These are phyloP conservation scores for Pseudovirgaria hyperparasitica DNA, from an alignment of 2,329 filamentous ascomycete species.

Conservation along the genomic window DNA sequence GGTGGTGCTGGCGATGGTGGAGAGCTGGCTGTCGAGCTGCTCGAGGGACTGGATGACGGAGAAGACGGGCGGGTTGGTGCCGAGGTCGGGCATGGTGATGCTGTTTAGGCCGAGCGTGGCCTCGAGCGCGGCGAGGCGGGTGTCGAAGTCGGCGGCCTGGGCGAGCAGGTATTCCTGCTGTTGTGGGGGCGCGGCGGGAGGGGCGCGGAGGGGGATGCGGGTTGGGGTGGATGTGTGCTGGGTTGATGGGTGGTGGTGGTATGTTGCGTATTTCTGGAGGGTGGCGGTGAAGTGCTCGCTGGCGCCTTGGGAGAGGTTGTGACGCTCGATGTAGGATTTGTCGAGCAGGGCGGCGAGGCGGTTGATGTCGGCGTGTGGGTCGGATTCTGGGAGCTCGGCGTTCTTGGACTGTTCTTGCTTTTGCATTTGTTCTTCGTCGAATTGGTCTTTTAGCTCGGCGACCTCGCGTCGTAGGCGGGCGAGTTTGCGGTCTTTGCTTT, in stretches of 20 bases:
- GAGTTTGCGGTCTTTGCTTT: slow-evolving; percentile 60
- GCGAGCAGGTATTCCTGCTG: slow-evolving; percentile 50
- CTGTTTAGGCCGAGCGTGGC: slow-evolving; percentile 67
- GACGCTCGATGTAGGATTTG: too few relatives aligned
- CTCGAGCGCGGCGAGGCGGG: slow-evolving; percentile 66
- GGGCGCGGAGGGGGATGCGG: too few relatives aligned
- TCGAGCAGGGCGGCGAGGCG: too few relatives aligned
- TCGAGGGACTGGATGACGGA: slow-evolving; percentile 77
- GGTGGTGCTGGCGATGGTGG: slow-evolving; percentile 58
- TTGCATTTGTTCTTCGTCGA: slow-evolving; percentile 21
- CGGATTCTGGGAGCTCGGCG: neutral
- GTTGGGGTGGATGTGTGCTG: too few relatives aligned
- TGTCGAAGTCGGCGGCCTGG: slow-evolving; percentile 79
- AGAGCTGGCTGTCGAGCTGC: slow-evolving; percentile 67
- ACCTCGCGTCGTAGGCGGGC: slow-evolving; percentile 74
- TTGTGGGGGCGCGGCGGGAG: slow-evolving; percentile 1
- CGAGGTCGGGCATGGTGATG: slow-evolving; percentile 50
- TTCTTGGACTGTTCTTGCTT: neutral
- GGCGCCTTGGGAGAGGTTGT: too few relatives aligned
- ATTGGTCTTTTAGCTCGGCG: slow-evolving; percentile 48
- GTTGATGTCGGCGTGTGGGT: slow-evolving; percentile 2
- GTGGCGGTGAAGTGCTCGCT: too few relatives aligned
- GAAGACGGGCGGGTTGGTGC: slow-evolving; percentile 32
- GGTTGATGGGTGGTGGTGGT: too few relatives aligned
- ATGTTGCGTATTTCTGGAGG: too few relatives aligned